These are phyloP conservation scores for Pseudogymnoascus sp. DNA, from an alignment of 2,329 filamentous ascomycete species.

Conservation along the genomic window DNA sequence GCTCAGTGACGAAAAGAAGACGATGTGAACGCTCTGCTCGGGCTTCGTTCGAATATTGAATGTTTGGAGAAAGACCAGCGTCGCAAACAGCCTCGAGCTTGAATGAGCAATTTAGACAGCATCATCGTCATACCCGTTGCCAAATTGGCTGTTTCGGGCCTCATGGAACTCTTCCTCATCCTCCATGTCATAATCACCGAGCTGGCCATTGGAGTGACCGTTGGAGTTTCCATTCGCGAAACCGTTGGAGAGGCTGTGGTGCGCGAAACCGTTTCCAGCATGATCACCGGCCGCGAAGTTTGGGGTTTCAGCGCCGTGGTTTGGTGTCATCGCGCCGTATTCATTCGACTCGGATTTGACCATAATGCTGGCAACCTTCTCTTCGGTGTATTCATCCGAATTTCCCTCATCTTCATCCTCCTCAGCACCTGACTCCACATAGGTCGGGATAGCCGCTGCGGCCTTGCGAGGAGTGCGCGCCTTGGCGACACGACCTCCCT, in stretches of 20 bases:
- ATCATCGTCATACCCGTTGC: background rate
- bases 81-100: background rate
- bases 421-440: constrained; percentile 5
- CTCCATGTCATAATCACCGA: background rate
- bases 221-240: background rate
- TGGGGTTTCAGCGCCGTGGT: background rate
- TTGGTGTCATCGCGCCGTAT: background rate
- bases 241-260: background rate
- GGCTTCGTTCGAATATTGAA: too few relatives aligned
- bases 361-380: background rate
- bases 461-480: background rate
- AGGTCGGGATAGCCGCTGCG: background rate
- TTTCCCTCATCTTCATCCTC: constrained; percentile 10
- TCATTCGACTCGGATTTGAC: background rate
- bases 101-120: background rate
- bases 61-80: background rate
- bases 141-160: background rate
- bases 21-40: too few relatives aligned
- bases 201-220: background rate
- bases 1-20: background rate
- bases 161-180: background rate
- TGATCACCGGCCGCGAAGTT: background rate
- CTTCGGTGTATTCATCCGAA: background rate
- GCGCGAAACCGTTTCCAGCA: background rate
- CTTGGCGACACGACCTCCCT: constrained; percentile 19